phyloP scores from a whole-genome alignment of 2,329 filamentous ascomycete genomes.

The Aspergillus viridinutans region DNA sequence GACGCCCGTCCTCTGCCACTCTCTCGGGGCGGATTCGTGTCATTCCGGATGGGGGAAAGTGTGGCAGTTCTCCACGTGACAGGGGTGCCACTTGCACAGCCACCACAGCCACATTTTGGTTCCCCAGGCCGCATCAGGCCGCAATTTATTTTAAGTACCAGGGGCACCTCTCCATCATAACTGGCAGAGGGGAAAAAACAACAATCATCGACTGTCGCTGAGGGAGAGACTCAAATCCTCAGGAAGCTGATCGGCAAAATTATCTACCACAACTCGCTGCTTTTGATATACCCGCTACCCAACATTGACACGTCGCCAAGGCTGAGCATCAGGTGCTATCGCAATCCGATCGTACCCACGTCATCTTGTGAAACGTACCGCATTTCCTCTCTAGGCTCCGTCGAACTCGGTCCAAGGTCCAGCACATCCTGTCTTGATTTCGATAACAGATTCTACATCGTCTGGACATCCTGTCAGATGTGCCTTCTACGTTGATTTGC shows the following conservation, averaged over 20 bases:
- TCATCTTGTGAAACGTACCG: background rate
- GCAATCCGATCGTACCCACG: background rate
- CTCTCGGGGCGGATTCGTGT: conserved; percentile 6
- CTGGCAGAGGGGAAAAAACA: background rate
- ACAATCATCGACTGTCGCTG: background rate
- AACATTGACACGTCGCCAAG: background rate
- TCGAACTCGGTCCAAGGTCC: background rate
- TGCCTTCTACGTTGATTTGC: background rate
- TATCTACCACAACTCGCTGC: background rate
- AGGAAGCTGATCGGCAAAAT: background rate
- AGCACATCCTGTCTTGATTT: background rate
- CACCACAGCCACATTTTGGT: conserved; percentile 11
- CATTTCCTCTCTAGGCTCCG: background rate
- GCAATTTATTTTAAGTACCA: background rate
- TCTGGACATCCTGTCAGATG: background rate
- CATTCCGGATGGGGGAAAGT: conserved; percentile 13
- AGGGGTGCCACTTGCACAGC: conserved; percentile 10
- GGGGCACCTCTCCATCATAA: background rate
- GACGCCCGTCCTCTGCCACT: conserved; percentile 6
- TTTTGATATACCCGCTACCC: background rate
- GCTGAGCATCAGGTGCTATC: background rate
- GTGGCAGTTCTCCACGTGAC: conserved; percentile 19
- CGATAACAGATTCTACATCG: background rate
- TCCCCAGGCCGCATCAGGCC: conserved; percentile 4
- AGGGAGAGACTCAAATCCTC: background rate